These are phyloP conservation scores for Ustilago hordei DNA, from an alignment of 1,284 basidiomycete species.

Conservation along the genomic window DNA sequence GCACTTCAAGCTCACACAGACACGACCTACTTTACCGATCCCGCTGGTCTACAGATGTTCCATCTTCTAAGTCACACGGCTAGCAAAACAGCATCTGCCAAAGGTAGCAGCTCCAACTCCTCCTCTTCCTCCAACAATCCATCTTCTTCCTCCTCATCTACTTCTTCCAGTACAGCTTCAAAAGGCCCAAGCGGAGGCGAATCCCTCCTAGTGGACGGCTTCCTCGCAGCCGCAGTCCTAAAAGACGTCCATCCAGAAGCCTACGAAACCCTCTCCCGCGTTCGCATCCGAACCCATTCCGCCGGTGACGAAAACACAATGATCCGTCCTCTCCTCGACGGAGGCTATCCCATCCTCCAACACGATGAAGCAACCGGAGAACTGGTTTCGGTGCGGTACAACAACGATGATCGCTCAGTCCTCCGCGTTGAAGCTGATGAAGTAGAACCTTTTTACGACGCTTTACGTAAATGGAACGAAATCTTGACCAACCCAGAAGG, in stretches of 20 bases:
- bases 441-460: constrained; percentile 78
- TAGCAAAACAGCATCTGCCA: constrained; percentile 13
- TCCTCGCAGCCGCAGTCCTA: constrained; percentile 86
- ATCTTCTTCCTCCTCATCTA: constrained; percentile 11
- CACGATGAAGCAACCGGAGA: constrained; percentile 75
- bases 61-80: constrained; percentile 79
- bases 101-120: background rate
- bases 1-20: constrained; percentile 93
- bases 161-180: constrained; percentile 11
- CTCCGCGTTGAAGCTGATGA: constrained; percentile 38
- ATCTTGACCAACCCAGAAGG: constrained; percentile 82
- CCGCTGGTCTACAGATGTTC: constrained; percentile 92
- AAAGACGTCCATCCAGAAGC: constrained; percentile 79
- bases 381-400: constrained; percentile 87
- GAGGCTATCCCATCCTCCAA: constrained; percentile 62
- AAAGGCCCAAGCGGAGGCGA: constrained; percentile 82
- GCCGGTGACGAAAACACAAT: constrained; percentile 72
- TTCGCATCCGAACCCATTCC: constrained; percentile 85
- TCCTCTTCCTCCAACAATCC: background rate
- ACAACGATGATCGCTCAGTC: constrained; percentile 83
- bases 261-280: constrained; percentile 79
- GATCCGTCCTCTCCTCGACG: constrained; percentile 54
- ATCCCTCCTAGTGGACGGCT: constrained; percentile 92
- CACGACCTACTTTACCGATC: constrained; percentile 79
- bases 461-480: constrained; percentile 80